Base-by-base conservation (phyloP, 768 basidiomycete species). In the Brasilioporus rufonigricans region DNA sequence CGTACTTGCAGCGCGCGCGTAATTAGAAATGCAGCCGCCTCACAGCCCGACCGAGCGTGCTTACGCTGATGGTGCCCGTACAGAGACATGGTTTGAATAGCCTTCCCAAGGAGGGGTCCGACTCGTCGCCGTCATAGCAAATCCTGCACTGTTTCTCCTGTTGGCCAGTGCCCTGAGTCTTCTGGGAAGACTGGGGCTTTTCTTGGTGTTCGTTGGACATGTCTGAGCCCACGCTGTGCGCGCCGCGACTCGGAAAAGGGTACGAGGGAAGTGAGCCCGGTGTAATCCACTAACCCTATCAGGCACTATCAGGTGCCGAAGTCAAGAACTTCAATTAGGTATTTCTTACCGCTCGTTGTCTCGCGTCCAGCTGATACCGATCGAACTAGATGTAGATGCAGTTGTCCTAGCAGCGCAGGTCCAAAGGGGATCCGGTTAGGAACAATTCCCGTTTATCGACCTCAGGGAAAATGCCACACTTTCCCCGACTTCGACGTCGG, bases 111-210 rank as follows among this genome's bases (percentile, higher is more conserved):
- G 69, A 58, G 24, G 80, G 77, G 59, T 88, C 85, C 23, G 81
- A 80, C 43, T 81, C 80, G 12, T 73, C 69, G 5, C 88, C 85
- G 36, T 88, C 87, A 26, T 92, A 76, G 66, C 93, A 95, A 44
- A 95, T 95, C 50, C 93, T 80, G 65, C 93, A 94, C 65, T 89
- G 87, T 63, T 80, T 86, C 63, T 83, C 83, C 48, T 80, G 61
- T 26, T 61, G 56, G 21, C 35, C 26, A 13, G 72, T 60, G 62
- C 63, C 41, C 33, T n/a, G 24, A 27, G 53, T 39, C 35, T 31
- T 29, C 19, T 57, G 5, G 16, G 46, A 31, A 18, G 57, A 1
- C 5, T 49, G 40, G 14, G 56, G 23, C 26, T 53, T 59, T 21
- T 61, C 60, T 29, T 50, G 55, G 26, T 53, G 55, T 18, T 62